Evolutionary conservation across 768 basidiomycete species (phyloP).

Genomic region (Lactifluus hygrophoroides): DNA sequence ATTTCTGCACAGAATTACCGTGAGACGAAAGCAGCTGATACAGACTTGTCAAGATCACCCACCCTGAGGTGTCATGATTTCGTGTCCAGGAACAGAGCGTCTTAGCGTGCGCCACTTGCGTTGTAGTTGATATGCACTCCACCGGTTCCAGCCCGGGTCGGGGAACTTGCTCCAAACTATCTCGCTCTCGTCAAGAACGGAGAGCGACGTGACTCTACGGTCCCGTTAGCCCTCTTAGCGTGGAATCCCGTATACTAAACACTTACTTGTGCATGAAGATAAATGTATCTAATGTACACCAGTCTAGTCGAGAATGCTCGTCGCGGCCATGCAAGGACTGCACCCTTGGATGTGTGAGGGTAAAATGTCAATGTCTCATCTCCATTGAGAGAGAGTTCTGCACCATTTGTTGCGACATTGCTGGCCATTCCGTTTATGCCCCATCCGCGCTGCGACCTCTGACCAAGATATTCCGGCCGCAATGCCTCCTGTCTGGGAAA

Average conservation of each 20-base stretch:
- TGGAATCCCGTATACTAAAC: neutral
- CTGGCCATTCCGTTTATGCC: conserved; percentile 6
- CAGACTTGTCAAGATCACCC: neutral
- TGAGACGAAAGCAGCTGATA: neutral
- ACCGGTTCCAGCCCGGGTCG: conserved; percentile 8
- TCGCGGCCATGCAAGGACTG: conserved; percentile 11
- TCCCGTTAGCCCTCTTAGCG: neutral
- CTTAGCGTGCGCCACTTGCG: conserved; percentile 1
- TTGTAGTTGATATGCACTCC: conserved; percentile 1
- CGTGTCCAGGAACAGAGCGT: neutral
- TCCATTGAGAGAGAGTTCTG: neutral
- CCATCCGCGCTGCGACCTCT: neutral
- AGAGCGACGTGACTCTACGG: conserved; percentile 3
- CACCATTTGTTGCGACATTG: conserved; percentile 9
- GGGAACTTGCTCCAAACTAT: conserved; percentile 9
- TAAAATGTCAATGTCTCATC: neutral
- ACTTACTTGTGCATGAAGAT: conserved; percentile 12
- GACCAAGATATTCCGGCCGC: conserved; percentile 1
- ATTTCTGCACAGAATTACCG: neutral
- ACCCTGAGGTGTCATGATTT: neutral
- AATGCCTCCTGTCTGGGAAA: neutral
- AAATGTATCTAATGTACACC: neutral
- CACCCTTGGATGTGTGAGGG: neutral
- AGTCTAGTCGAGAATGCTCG: neutral
- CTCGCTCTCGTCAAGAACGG: conserved; percentile 7